These are phyloP conservation scores for Colletotrichum siamense DNA, from an alignment of 2,329 filamentous ascomycete genomes.

Conservation along the genomic window DNA sequence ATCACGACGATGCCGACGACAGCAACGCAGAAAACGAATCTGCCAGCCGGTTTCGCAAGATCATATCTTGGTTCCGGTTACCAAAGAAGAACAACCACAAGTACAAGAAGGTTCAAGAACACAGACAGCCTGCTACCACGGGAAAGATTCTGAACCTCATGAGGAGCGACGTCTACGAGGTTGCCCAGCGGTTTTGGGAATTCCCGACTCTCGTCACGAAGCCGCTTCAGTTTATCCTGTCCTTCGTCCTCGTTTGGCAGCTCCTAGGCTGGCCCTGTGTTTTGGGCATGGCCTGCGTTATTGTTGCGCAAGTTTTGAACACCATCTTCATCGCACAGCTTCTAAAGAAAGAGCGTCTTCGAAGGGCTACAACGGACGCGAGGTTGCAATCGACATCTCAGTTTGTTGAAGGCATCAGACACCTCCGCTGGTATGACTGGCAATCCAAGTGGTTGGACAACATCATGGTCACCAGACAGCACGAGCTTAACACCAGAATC, in stretches of 20 bases:
- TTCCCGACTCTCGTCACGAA: conserved; percentile 77
- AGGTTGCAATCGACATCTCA: conserved; percentile 83
- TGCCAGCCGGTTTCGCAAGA: neutral
- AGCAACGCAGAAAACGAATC: conserved; percentile 2
- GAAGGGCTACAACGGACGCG: conserved; percentile 76
- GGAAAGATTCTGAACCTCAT: conserved; percentile 92
- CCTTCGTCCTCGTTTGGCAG: conserved; percentile 75
- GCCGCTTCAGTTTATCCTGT: conserved; percentile 77
- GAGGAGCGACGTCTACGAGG: conserved; percentile 81
- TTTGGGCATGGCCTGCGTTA: conserved; percentile 72
- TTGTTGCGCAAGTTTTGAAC: conserved; percentile 74
- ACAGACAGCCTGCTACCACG: conserved; percentile 73
- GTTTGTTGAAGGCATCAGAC: conserved; percentile 85
- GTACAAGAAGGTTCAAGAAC: conserved; percentile 28
- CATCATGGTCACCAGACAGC: conserved; percentile 71
- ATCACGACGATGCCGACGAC: conserved; percentile 1
- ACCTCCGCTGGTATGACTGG: conserved; percentile 84
- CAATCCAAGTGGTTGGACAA: conserved; percentile 75
- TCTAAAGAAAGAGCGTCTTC: conserved; percentile 71
- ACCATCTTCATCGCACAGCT: conserved; percentile 69
- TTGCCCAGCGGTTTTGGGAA: conserved; percentile 88
- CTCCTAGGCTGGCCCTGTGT: conserved; percentile 83
- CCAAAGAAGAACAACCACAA: neutral
- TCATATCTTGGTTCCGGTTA: conserved; percentile 9
- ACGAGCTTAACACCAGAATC: conserved; percentile 70